Evolutionary conservation across 2,329 filamentous ascomycete species (phyloP), one percentile per base, ranked within the genome.

Genomic region (Pseudogymnoascus sp.): DNA sequence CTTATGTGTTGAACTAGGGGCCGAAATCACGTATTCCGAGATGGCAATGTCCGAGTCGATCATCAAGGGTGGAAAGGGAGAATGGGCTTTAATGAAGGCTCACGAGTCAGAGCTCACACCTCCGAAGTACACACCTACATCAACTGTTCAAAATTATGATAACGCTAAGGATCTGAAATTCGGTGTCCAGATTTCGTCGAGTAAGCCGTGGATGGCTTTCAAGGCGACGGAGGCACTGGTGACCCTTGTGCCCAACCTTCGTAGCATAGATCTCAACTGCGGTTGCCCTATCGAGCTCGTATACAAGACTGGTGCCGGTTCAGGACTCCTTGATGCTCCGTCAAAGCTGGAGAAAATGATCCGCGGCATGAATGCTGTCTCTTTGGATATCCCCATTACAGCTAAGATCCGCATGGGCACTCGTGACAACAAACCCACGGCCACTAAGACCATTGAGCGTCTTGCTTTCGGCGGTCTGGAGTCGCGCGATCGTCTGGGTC

Each of bases 231-330:
- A 97, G 74, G 83, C 89, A 3, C 78, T 99, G 55, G 88, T 88
- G 4, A 82, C 83, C 31, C 85, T 89, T 66, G 87, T 93, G 63
- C 93, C 95, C 2, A 85, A 91, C 69, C 82, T 99, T 18, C 90
- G 95, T 37, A 86, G 96, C 40, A 90, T 99, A 67, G 95, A 99
- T 71, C 80, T 99, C 68, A 99, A 99, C 79, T 97, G 93, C 70
- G 95, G 95, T 49, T 99, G 95, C 72, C 95, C 95, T 3, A 97
- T 99, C 72, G 95, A 99, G 73, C 85, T 97, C 69, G 88, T 99
- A 60, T 97, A 86, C 80, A 87, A 92, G 69, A 83, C 88, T 52
- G 95, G 95, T 60, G 91, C 90, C 41, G 95, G 95, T 3, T 96
- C 93, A 18, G 93, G 91, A 1, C 84, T 99, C 14, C 86, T 99